phyloP scores from a whole-genome alignment of 306 rosid species.

The Myrica gale region DNA sequence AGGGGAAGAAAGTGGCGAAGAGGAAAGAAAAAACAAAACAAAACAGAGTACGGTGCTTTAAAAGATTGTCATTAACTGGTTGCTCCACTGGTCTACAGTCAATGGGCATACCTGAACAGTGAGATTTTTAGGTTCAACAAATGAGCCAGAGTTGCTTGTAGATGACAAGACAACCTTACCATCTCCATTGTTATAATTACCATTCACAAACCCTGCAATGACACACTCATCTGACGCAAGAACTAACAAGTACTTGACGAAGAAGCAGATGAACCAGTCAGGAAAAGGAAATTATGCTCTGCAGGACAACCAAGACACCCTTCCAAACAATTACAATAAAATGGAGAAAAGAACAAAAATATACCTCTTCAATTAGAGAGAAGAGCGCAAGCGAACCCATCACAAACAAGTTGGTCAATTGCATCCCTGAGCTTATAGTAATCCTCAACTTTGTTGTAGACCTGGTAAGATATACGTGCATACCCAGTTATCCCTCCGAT shows the following conservation, averaged over 20 bases:
- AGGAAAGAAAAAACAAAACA: background rate
- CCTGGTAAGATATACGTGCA: slow-evolving; percentile 89
- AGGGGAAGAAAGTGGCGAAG: too few relatives aligned
- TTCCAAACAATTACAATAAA: background rate
- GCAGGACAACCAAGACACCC: background rate
- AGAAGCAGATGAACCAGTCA: background rate
- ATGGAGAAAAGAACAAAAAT: slow-evolving; percentile 19
- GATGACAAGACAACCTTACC: background rate
- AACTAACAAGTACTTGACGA: background rate
- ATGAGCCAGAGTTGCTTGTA: background rate
- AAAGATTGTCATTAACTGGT: background rate
- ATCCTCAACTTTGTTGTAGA: slow-evolving; percentile 76
- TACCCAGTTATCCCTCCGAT: slow-evolving; percentile 63
- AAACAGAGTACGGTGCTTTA: background rate
- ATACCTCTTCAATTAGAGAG: slow-evolving; percentile 66
- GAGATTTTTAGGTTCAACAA: slow-evolving; percentile 4
- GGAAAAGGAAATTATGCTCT: background rate
- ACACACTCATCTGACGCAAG: background rate
- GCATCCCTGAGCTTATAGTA: slow-evolving; percentile 80
- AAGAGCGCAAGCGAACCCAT: slow-evolving; percentile 59
- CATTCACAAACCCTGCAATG: background rate
- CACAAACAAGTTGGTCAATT: slow-evolving; percentile 58
- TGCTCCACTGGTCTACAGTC: background rate
- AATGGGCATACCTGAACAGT: slow-evolving; percentile 10
- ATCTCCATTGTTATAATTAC: background rate